Evolutionary conservation across 495 filamentous ascomycete genomes (phyloP).

Genomic region (Neurospora africana): DNA sequence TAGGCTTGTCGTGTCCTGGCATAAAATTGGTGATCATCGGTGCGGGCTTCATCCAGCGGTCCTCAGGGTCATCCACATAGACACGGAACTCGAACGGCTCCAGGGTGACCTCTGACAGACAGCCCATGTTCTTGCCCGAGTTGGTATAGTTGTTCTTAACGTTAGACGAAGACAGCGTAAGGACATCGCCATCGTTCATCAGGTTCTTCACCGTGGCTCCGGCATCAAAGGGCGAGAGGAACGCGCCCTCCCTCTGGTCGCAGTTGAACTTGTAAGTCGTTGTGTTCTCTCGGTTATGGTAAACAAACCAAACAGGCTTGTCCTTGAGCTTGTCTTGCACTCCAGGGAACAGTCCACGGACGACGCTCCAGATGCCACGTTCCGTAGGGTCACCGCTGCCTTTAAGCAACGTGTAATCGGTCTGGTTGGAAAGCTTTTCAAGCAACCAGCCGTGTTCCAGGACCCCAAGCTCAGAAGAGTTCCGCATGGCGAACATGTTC

Average conservation of each 20-base stretch:
- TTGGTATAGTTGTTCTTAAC: conserved; percentile 22
- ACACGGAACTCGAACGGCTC: conserved; percentile 51
- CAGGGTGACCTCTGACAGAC: conserved; percentile 43
- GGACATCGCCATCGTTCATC: conserved; percentile 55
- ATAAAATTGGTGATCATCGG: conserved; percentile 57
- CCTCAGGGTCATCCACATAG: conserved; percentile 41
- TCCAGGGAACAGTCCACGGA: conserved; percentile 38
- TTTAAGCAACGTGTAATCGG: conserved; percentile 37
- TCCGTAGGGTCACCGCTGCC: conserved; percentile 50
- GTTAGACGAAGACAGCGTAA: conserved; percentile 26
- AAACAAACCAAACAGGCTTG: conserved; percentile 55
- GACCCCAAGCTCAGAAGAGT: conserved; percentile 37
- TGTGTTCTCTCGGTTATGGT: conserved; percentile 49
- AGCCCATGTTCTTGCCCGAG: conserved; percentile 38
- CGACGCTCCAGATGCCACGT: conserved; percentile 57
- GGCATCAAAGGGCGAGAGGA: conserved; percentile 49
- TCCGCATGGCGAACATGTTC: conserved; percentile 53
- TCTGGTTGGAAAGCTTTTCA: conserved; percentile 51
- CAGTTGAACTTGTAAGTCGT: conserved; percentile 56
- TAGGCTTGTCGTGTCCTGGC: conserved; percentile 53
- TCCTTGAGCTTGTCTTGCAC: conserved; percentile 45
- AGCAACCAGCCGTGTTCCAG: conserved; percentile 57
- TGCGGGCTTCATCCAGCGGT: conserved; percentile 37
- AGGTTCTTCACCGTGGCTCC: conserved; percentile 53
- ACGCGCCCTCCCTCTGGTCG: conserved; percentile 29